Evolutionary conservation across 2,329 filamentous ascomycete species (phyloP), one percentile per base, ranked within the genome.

Genomic region (Helotiales sp.): DNA sequence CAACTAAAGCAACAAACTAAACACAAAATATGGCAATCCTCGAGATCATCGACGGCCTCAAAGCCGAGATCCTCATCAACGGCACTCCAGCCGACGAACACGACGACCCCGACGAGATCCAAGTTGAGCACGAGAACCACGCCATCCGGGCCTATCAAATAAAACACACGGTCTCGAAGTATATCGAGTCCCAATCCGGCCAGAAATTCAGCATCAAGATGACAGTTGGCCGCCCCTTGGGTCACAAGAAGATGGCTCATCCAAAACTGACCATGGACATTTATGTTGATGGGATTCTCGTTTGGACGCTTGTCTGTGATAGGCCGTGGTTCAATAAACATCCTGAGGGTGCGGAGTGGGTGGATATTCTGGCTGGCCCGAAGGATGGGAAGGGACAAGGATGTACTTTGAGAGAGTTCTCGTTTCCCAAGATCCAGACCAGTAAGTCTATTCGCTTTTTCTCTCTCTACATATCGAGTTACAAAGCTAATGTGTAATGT

Each of bases 371-470:
- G 2, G 13, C 45, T 5, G 71, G 70, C 2, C n/a, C 66, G 26
- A 66, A 63, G n/a, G 47, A 57, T 15, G 66, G 60, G 1, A 67
- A 68, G 30, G 65, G 66, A 2, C 11, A 10, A 6, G 37, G 30
- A 1, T 69, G 52, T 6, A 66, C 26, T 17, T 8, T 50, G 6
- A 69, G 57, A n/a, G 58, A 52, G 0, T 72, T 75, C 26, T 59
- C n/a, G 3, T 71, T 72, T 40, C 11, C 57, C 6, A 60, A 64
- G 59, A 58, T 73, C 34, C 59, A 70, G n/a, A 68, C 58, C 0
- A 65, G 70, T 71, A 43, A 57, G 68, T 66, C 34, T 20, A 47
- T n/a, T n/a, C n/a, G n/a, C n/a, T n/a, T n/a, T n/a, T n/a, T n/a
- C n/a, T n/a, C n/a, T 40, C 37, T 40, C 6, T 40, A 15, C 11